phyloP scores from a whole-genome alignment of 2,329 filamentous ascomycete genomes.

The Phaeosphaeriaceae sp. region DNA sequence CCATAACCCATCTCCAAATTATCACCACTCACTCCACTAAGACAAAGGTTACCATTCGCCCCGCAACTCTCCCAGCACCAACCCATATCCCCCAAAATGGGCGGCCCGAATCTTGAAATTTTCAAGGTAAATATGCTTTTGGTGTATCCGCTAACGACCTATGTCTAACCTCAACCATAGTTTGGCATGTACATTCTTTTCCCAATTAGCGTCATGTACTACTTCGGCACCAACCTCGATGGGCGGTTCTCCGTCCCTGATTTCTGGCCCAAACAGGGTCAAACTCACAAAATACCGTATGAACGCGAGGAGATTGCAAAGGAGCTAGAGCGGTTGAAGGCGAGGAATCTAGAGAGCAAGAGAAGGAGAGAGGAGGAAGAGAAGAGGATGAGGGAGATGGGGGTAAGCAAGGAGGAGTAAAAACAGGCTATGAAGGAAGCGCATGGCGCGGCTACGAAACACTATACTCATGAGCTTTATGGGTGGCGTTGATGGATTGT shows the following conservation, averaged over 20 bases:
- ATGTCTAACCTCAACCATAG: constrained; percentile 53
- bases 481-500: constrained; percentile 22
- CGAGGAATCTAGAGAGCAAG: constrained; percentile 54
- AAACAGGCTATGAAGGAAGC: background rate
- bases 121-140: constrained; percentile 73
- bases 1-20: constrained; percentile 29
- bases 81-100: constrained; percentile 60
- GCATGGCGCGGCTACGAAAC: background rate
- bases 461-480: constrained; percentile 11
- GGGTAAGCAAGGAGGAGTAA: constrained; percentile 21
- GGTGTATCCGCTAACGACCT: constrained; percentile 6
- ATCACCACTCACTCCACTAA: constrained; percentile 15
- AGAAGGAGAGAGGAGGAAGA: constrained; percentile 55
- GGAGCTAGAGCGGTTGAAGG: constrained; percentile 76
- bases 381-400: constrained; percentile 27
- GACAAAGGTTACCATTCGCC: background rate
- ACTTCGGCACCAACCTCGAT: constrained; percentile 98
- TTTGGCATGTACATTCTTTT: constrained; percentile 99
- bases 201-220: constrained; percentile 99
- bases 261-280: constrained; percentile 88
- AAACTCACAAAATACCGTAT: constrained; percentile 77
- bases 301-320: constrained; percentile 82
- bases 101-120: constrained; percentile 88
- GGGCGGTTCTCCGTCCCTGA: constrained; percentile 79
- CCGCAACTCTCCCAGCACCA: background rate